Evolutionary conservation across 306 rosid genomes (phyloP), one percentile per base, ranked within the genome.

Genomic region (Senna tora): DNA sequence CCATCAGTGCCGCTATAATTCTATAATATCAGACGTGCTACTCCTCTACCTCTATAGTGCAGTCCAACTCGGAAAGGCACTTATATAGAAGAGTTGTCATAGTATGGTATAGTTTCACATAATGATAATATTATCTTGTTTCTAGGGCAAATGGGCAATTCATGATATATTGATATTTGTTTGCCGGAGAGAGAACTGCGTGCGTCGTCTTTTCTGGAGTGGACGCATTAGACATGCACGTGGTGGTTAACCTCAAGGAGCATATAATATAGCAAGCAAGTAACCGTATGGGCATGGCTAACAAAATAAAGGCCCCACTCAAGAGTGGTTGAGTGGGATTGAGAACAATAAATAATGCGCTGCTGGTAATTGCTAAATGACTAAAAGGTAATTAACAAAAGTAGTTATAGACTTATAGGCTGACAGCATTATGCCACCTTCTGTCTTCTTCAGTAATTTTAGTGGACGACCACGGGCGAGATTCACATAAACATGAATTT

Each of bases 301-400:
- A 50, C 22, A 16, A 47, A 15, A 47, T 7, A n/a, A 47, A 9
- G 25, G 70, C 9, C 38, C n/a, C 42, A 21, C 0, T 15, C 16
- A 43, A 61, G 64, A 51, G 64, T 51, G 34, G 71, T 66, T 55
- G 59, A 72, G 30, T 55, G 59, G 60, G 30, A 56, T 14, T 70
- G 42, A 49, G 13, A 53, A 53, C 8, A 36, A 36, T 36, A 36
- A 36, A 36, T 36, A 36, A 36, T 36, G 39, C 39, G 8, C 8
- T 36, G 39, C 30, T 25, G 30, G 30, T 25, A 25, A 25, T 25
- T 25, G 30, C 2, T 25, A 25, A 25, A 25, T 25, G 30, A 25
- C 30, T 3, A n/a, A n/a, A n/a, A n/a, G n/a, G n/a, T n/a, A 25
- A 25, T 25, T 25, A 25, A 25, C 30, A 25, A 25, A 25, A 25